Base-by-base conservation (phyloP, 139 green algal genomes). In the Dunaliella sp. region DNA sequence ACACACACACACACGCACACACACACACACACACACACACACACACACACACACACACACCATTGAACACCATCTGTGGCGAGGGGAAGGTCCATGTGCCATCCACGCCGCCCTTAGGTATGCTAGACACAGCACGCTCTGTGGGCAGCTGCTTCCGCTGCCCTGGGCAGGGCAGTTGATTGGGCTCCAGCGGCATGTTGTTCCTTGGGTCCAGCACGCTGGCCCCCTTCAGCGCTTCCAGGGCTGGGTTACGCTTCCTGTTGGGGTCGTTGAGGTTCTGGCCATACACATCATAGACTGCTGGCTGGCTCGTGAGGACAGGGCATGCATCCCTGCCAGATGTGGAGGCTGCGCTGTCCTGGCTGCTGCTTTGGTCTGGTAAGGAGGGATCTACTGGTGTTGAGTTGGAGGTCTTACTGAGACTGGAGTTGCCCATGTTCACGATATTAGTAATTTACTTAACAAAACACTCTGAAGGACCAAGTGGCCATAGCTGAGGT, bases 11-110 rank as follows among this genome's bases (percentile, higher is more conserved):
- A n/a, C n/a, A n/a, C n/a, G n/a, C n/a, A 65, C 7, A 16, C 48
- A 16, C 48, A 65, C 7, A 7, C 48, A 65, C 48, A 65, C 7
- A 65, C 48, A 65, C 48, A 65, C 74, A 80, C n/a, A 35, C 74
- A 22, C 12, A 80, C n/a, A 65, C 48, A 65, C 48, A 65, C 36
- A 83, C 72, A 24, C 36, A 72, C 91, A 74, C 86, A 96, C 95
- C 94, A 88, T 99, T 99, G 90, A 96, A 99, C 58, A 99, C 98
- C 97, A 99, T 99, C 86, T 98, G 96, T 3, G 97, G 95, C 30
- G 95, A 98, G 3, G 97, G 97, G 83, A 98, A 99, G 0, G 92
- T 36, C 97, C 97, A 99, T 0, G 94, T 98, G 33, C 28, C 76
- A 0, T 92, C 86, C 33, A 95, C 97, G 38, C 96, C 96, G 38